These are phyloP conservation scores for Monosporascus sp. DNA, from an alignment of 2,329 filamentous ascomycete genomes.

Conservation along the genomic window DNA sequence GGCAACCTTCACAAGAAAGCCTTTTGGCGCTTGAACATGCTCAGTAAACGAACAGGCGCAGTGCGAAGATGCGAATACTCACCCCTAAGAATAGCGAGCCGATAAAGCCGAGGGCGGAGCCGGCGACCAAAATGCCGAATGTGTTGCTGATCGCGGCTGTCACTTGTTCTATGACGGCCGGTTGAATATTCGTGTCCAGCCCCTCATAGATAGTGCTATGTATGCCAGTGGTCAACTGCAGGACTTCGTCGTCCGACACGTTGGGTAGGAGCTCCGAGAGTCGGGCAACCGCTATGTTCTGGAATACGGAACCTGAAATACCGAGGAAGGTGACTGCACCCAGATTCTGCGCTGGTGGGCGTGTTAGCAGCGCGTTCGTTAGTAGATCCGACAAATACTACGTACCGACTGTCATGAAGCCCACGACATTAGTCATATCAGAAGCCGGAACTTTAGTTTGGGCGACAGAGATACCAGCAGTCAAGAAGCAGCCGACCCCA, in stretches of 20 bases:
- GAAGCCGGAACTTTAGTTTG: constrained; percentile 27
- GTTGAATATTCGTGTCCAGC: not conserved
- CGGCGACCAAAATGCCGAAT: constrained; percentile 5
- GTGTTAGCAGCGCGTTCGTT: not conserved
- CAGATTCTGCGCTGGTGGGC: constrained; percentile 17
- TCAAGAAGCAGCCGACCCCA: constrained; percentile 32
- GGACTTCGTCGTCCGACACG: not conserved
- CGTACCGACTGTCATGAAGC: constrained; percentile 29
- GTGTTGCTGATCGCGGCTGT: constrained; percentile 6
- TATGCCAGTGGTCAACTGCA: constrained; percentile 8
- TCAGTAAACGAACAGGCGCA: no score
- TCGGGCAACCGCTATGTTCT: constrained; percentile 16
- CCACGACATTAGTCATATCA: constrained; percentile 27
- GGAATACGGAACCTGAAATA: constrained; percentile 28
- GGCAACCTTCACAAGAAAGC: no score
- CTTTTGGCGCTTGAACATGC: no score
- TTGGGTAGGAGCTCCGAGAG: constrained; percentile 3
- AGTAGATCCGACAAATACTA: not conserved
- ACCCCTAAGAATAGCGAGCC: constrained; percentile 3
- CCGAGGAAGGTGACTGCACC: constrained; percentile 27
- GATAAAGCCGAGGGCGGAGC: constrained; percentile 4
- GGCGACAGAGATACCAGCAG: constrained; percentile 32
- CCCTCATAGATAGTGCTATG: constrained; percentile 4
- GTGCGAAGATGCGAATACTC: not conserved
- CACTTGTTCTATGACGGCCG: constrained; percentile 2